Evolutionary conservation across 1,284 basidiomycete genomes (phyloP).

Genomic region (Pseudozyma sp.): DNA sequence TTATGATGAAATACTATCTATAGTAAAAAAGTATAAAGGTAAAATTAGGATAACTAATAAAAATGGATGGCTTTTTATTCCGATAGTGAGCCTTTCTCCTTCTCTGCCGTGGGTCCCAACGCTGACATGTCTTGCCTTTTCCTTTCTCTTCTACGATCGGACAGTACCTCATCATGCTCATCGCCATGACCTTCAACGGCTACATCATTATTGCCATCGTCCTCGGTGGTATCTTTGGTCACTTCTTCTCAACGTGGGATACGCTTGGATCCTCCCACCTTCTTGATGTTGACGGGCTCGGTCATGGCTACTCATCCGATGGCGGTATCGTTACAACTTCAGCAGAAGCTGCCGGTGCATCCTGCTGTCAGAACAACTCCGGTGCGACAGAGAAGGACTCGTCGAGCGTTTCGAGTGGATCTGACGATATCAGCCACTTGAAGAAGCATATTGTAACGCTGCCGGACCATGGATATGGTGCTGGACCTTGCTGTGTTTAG

Average conservation of each 20-base stretch:
- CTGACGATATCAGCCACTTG: slow-evolving; percentile 27
- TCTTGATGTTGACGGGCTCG: slow-evolving; percentile 34
- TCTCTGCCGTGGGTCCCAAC: not conserved
- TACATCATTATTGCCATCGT: slow-evolving; percentile 64
- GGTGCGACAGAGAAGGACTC: slow-evolving; percentile 13
- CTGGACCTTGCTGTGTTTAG: slow-evolving; percentile 44
- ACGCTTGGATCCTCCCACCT: slow-evolving; percentile 50
- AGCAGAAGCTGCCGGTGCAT: not conserved
- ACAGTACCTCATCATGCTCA: slow-evolving; percentile 63
- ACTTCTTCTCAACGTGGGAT: slow-evolving; percentile 62
- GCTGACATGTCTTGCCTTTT: slow-evolving; percentile 2
- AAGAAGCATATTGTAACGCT: slow-evolving; percentile 43
- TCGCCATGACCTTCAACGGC: slow-evolving; percentile 65
- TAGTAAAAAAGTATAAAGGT: no score
- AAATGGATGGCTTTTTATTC: no score
- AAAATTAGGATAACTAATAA: no score
- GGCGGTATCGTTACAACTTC: slow-evolving; percentile 5
- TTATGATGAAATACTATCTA: no score
- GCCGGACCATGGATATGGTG: slow-evolving; percentile 38
- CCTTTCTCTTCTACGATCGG: not conserved
- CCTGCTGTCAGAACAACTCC: slow-evolving; percentile 22
- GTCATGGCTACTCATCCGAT: slow-evolving; percentile 16
- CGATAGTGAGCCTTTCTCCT: not conserved
- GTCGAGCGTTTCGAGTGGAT: slow-evolving; percentile 28
- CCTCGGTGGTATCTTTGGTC: slow-evolving; percentile 58